Base-by-base conservation (phyloP, 2,329 filamentous ascomycete species). In the Alternaria arbusti region DNA sequence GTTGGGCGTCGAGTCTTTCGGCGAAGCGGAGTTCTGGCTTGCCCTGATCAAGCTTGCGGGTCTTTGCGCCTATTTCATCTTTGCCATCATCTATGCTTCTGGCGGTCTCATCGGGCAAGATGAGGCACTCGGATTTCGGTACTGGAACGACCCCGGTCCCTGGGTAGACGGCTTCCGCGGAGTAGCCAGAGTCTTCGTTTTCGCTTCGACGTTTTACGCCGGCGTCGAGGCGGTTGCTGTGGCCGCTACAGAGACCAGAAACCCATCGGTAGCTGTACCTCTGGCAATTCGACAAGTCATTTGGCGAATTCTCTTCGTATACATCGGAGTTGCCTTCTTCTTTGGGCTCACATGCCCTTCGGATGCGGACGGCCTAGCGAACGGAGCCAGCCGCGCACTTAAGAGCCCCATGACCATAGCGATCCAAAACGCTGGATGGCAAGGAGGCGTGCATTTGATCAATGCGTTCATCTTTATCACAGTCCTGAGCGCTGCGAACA, bases 401-500 rank as follows among this genome's bases (percentile, higher is more conserved):
- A 86, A 90, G 78, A 91, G 88, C 20, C 75, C 74, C 2, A 73
- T 77, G 71, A 77, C 75, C 2, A 77, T 78, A 17, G 74, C 74
- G 5, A 87, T 94, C 49, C 87, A 90, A 65, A 92, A 88, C 63
- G 91, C 91, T 1, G 91, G 91, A 1, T 94, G 90, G 87, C 79
- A 90, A 58, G 88, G 87, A 25, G 91, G 90, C 58, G 90, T 91
- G 1, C 88, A 94, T 74, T 85, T 94, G 1, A 91, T 94, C 81
- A 94, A 94, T 68, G 90, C 89, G 3, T 75, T 77, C 61, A 78
- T 78, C 47, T 71, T 94, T 47, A 82, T 93, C 17, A 93, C 91
- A 5, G 91, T 90, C 57, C 81, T 93, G 17, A 74, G 70, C 5
- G 74, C 75, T 2, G 75, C 73, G 69, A 94, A 94, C 79, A 89